phyloP scores from a whole-genome alignment of 2,329 filamentous ascomycete genomes.

The Aspergillaceae sp. region DNA sequence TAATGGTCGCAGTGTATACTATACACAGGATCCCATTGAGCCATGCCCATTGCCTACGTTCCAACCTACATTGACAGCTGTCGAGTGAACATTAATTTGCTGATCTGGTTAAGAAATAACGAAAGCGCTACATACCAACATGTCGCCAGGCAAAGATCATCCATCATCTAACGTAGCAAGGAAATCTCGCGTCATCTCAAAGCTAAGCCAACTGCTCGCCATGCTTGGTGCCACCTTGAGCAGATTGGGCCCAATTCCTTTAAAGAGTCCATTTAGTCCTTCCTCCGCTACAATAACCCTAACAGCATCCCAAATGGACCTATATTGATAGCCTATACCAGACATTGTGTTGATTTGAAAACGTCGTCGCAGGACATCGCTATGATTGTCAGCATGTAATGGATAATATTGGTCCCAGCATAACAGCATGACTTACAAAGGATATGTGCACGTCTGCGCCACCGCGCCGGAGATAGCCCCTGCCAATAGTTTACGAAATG shows the following conservation, averaged over 20 bases:
- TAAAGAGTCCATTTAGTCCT: conserved; percentile 79
- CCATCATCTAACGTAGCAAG: conserved; percentile 50
- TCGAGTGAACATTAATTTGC: too few relatives aligned
- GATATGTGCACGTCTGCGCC: conserved; percentile 95
- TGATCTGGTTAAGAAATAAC: neutral
- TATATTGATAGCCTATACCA: conserved; percentile 95
- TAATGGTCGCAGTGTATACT: too few relatives aligned
- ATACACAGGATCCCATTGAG: too few relatives aligned
- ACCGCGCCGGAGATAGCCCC: conserved; percentile 93
- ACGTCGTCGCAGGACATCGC: conserved; percentile 81
- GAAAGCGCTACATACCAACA: neutral
- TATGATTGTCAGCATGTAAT: conserved; percentile 28
- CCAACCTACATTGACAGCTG: too few relatives aligned
- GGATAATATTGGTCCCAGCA: neutral
- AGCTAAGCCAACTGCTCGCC: conserved; percentile 97
- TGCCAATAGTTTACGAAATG: conserved; percentile 72
- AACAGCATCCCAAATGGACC: conserved; percentile 74
- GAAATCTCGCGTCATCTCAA: conserved; percentile 86
- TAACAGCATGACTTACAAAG: conserved; percentile 58
- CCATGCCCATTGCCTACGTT: too few relatives aligned
- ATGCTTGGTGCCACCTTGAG: conserved; percentile 97
- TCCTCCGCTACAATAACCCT: conserved; percentile 74
- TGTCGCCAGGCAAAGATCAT: neutral
- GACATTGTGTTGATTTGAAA: conserved; percentile 99
- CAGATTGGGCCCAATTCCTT: conserved; percentile 89